Evolutionary conservation across 805 yeast genomes (phyloP), one percentile per base, ranked within the genome.

Genomic region (Myxozyma melibiosi): DNA sequence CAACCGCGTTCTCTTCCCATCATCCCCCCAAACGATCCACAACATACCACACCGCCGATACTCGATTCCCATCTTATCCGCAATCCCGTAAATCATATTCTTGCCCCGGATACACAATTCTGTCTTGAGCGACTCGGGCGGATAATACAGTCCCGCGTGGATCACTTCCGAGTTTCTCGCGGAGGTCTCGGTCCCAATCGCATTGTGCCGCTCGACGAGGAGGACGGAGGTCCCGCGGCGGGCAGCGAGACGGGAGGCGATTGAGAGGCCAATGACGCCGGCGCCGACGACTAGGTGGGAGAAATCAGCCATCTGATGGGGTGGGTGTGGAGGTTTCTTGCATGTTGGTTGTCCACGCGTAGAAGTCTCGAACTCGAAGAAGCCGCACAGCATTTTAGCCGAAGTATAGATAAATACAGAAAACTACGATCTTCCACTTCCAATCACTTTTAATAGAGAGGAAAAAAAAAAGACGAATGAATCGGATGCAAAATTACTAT

Each of bases 91-190:
- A 11, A 90, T 76, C 70, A 84, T 71, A 13, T 82, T 71, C 65
- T 87, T 90, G 0, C 97, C 97, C 37, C 79, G 77, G 33, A 90
- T 75, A 66, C 97, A 91, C 28, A 90, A 71, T 62, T 76, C 71
- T 0, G 88, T 82, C 67, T 88, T 86, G 52, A 91, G 74, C 1
- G 86, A 78, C 56, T 81, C 80, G 8, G 75, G 72, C 0, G 96
- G 95, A 66, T 88, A 86, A 69, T 91, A 91, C 5, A 90, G 66
- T 0, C 96, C 97, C 0, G 96, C 96, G 72, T 90, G 97, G 24
- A 90, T 85, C 25, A 91, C 97, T 67, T 91, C 97, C 1, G 96
- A 87, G 74, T 90, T 90, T 51, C 97, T 76, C n/a, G 92, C 80
- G 4, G 95, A 85, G 0, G 96, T 89, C 66, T 90, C 97, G 63